Base-by-base conservation (phyloP, 768 basidiomycete genomes). In the Agrocybe chaxingu region DNA sequence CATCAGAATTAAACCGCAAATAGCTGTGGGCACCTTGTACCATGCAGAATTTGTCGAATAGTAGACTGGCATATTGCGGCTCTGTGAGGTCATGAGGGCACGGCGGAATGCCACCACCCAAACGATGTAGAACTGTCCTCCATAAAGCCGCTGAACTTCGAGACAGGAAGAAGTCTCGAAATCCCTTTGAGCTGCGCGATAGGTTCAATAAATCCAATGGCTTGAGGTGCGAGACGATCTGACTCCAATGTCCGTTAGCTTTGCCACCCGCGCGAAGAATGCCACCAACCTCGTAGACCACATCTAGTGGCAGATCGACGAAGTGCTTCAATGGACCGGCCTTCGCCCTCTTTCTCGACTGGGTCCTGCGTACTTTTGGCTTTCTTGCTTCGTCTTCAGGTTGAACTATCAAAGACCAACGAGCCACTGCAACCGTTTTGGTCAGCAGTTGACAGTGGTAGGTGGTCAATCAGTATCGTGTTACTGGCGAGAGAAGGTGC, bases 361-460 rank as follows among this genome's bases (percentile, higher is more conserved):
- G 30, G 13, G n/a, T 12, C 7, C 11, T 12, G 16, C 34, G 33
- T 35, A 34, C 19, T 37, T 36, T 35, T 32, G 19, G 4, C 43
- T 44, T 7, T 29, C 42, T 41, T 33, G 40, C 33, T n/a, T 64
- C 68, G 67, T 59, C 66, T 69, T 70, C 45, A 72, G 73, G 0
- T 65, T 71, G 2, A 69, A 77, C 50, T 76, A 63, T 81, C 37
- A 73, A 74, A 36, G 77, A 12, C 5, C 32, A 39, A 39, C 38
- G 13, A 35, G 3, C n/a, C 37, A 46, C 24, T 24, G 24, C 24
- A 24, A 24, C 24, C 24, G 1, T 24, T 24, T 24, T 24, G 24
- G 24, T 24, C 24, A 24, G 24, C 24, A 24, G 24, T 24, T 24
- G 24, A 24, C 24, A 5, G 24, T 24, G 24, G 24, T 5, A 24